Base-by-base conservation (phyloP, 2,329 filamentous ascomycete genomes). In the Microdochium paspali region DNA sequence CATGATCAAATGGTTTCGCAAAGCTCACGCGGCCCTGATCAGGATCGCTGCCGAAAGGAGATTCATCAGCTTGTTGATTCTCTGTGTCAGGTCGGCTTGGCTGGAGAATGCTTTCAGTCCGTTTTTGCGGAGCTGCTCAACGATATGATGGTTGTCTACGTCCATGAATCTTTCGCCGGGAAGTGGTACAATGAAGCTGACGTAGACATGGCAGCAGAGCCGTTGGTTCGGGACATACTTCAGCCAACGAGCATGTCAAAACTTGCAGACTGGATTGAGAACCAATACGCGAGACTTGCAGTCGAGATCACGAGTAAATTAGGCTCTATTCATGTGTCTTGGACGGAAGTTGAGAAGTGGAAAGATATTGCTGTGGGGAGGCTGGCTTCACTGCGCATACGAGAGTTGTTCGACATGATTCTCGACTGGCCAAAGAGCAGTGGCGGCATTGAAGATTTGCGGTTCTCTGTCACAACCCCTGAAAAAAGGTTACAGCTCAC, bases 331-430 rank as follows among this genome's bases (percentile, higher is more conserved):
- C 56, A 62, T 35, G 61, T 82, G 24, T 69, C 72, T 5, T 73
- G 74, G 64, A 63, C 67, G 15, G 75, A 87, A 50, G 70, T 85
- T 39, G 76, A 82, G 53, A 79, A 79, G 51, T 89, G 84, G 77
- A 84, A 84, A 58, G 79, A 85, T 35, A 82, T 85, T 56, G 84
- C 83, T 15, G 64, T 87, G 42, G 78, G 77, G 2, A 77, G 83
- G 42, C 72, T 91, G 15, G 86, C 85, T 2, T 74, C 78, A 18
- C 70, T 86, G 44, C 77, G 87, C 40, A 86, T 85, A 43, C 72
- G 76, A 7, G 82, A 89, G 58, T 70, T 93, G 10, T 91, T 90
- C 57, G 85, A 90, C 58, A 90, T 91, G 58, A 82, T 90, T 43
- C 74, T 86, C 49, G 73, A 77, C 48, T 93, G 87, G 87, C 85